Evolutionary conservation across 176 grass and related monocot genomes (phyloP).

Genomic region (Cocos nucifera): DNA sequence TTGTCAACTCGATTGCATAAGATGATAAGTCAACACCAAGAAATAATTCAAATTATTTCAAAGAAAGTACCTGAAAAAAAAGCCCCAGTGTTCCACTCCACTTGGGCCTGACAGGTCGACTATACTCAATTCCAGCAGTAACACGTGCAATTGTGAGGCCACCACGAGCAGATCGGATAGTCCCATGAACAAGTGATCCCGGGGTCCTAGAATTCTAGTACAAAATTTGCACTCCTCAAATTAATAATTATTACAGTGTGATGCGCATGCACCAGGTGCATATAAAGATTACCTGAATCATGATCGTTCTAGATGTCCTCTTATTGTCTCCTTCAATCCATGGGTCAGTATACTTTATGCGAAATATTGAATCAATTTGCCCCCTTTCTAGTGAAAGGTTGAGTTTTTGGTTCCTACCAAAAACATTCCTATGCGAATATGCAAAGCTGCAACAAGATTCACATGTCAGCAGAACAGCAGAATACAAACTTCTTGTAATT

Average conservation of each 20-base stretch:
- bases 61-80: slow-evolving; percentile 68
- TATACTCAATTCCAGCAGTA: slow-evolving; percentile 80
- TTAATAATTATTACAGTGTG: background rate
- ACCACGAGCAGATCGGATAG: slow-evolving; percentile 50
- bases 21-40: too few relatives aligned
- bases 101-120: slow-evolving; percentile 76
- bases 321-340: slow-evolving; percentile 97
- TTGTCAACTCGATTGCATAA: too few relatives aligned
- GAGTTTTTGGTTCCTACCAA: slow-evolving; percentile 90
- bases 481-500: background rate
- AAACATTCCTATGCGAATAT: slow-evolving; percentile 89
- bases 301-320: slow-evolving; percentile 73
- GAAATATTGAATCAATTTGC: slow-evolving; percentile 90
- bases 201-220: slow-evolving; percentile 79
- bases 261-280: too few relatives aligned
- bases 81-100: slow-evolving; percentile 76
- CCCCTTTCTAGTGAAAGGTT: slow-evolving; percentile 90
- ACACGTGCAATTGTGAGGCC: slow-evolving; percentile 67
- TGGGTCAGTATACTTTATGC: slow-evolving; percentile 82
- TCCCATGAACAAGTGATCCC: slow-evolving; percentile 82
- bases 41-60: background rate
- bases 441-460: slow-evolving; percentile 59
- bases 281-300: slow-evolving; percentile 62
- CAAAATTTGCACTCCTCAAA: slow-evolving; percentile 21
- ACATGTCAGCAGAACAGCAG: slow-evolving; percentile 3